Evolutionary conservation across 164 flowering plant genomes (phyloP).

Genomic region (Brasenia schreberi): DNA sequence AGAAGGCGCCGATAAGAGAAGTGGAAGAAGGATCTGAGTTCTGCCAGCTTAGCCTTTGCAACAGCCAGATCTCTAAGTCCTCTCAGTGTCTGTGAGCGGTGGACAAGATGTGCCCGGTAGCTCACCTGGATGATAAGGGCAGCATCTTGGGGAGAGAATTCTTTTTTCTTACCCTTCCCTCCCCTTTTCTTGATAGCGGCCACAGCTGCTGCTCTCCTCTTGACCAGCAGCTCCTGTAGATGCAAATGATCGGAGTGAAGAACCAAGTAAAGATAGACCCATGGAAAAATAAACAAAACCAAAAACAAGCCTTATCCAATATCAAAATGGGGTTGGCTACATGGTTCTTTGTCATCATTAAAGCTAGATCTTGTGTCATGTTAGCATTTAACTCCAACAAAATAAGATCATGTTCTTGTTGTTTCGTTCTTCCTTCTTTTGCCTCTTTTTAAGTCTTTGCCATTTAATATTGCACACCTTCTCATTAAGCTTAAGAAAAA

Average conservation of each 20-base stretch:
- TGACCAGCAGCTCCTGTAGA: constrained; percentile 55
- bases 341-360: too few species aligned
- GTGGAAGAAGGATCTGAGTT: constrained; percentile 57
- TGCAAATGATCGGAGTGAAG: background rate
- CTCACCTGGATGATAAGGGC: constrained; percentile 65
- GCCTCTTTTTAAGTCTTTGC: too few species aligned
- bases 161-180: constrained; percentile 70
- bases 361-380: too few species aligned
- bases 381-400: too few species aligned
- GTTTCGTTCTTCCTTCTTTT: too few species aligned
- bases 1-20: constrained; percentile 60
- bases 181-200: constrained; percentile 3
- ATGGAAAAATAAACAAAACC: too few species aligned
- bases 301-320: background rate
- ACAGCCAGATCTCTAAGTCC: constrained; percentile 75
- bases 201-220: constrained; percentile 25
- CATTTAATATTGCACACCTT: too few species aligned
- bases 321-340: too few species aligned
- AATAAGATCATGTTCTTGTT: too few species aligned
- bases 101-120: constrained; percentile 70
- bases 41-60: constrained; percentile 81
- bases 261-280: background rate
- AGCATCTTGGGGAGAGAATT: constrained; percentile 73
- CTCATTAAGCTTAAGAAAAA: too few species aligned
- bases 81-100: constrained; percentile 70